phyloP scores from a whole-genome alignment of 176 grass and related monocot genomes.

The Juncus inflexus region DNA sequence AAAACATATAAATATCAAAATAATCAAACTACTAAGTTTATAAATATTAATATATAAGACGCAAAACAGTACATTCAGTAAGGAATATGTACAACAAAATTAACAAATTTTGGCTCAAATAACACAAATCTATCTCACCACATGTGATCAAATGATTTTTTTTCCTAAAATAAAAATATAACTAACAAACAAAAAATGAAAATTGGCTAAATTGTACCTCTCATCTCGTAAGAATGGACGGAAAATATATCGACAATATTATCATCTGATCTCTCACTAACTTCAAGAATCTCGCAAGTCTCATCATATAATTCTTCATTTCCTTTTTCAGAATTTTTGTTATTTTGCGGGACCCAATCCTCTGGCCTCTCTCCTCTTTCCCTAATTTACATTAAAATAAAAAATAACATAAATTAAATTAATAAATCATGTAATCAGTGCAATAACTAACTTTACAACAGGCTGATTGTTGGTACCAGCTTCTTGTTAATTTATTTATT shows the following conservation, averaged over 20 bases:
- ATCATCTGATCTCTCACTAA: slow-evolving; percentile 19
- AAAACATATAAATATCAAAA: too few relatives aligned
- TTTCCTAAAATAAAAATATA: slow-evolving; percentile 9
- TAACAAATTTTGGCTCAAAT: too few relatives aligned
- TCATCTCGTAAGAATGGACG: slow-evolving; percentile 27
- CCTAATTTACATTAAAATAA: slow-evolving; percentile 41
- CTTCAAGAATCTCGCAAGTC: slow-evolving; percentile 26
- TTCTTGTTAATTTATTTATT: not conserved
- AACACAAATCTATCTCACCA: too few relatives aligned
- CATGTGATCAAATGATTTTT: not conserved
- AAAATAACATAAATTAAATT: slow-evolving; percentile 22
- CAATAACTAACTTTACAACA: not conserved
- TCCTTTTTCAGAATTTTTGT: slow-evolving; percentile 13
- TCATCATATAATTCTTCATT: slow-evolving; percentile 18
- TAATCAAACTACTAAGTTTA: too few relatives aligned
- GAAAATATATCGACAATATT: slow-evolving; percentile 55
- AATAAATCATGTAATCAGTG: not conserved
- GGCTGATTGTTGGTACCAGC: not conserved
- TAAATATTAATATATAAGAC: too few relatives aligned
- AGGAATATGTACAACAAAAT: too few relatives aligned
- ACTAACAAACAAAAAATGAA: slow-evolving; percentile 3
- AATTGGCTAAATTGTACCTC: slow-evolving; percentile 20
- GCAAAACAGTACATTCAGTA: too few relatives aligned
- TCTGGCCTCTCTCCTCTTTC: slow-evolving; percentile 65
- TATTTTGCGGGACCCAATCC: slow-evolving; percentile 74